Conservation (phyloP, 164 flowering plant species). For the Annona cherimola region DNA sequence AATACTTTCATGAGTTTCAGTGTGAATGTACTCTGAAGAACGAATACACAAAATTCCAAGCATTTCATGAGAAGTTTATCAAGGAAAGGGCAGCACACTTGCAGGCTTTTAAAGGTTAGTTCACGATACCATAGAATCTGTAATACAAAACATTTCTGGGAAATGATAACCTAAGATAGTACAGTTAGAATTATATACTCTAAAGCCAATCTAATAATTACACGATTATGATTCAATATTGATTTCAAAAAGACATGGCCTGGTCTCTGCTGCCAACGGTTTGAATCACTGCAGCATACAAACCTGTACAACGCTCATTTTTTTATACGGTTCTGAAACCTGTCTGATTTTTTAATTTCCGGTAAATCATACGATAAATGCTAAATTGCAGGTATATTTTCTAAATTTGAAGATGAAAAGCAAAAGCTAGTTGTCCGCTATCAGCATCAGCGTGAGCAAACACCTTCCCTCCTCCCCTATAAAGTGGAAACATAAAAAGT, state of each 20-base stretch:
- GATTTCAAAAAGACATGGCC: too few species aligned
- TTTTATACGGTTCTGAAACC: neutral
- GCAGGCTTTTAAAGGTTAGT: conserved; percentile 61
- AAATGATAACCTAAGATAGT: too few species aligned
- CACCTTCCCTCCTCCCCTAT: neutral
- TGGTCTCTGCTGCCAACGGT: neutral
- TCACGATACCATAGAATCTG: neutral
- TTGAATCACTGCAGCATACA: neutral
- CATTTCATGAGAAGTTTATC: conserved; percentile 56
- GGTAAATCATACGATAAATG: neutral
- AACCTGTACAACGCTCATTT: neutral
- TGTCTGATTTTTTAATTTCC: neutral
- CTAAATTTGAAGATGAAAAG: conserved; percentile 82
- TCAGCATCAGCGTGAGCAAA: conserved; percentile 72
- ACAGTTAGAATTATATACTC: too few species aligned
- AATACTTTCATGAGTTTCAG: conserved; percentile 32
- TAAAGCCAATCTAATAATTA: too few species aligned
- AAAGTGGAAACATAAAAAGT: neutral
- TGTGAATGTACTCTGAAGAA: conserved; percentile 68
- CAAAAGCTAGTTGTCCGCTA: conserved; percentile 59
- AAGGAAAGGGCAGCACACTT: conserved; percentile 66
- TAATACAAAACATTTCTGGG: neutral
- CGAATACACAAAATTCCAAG: conserved; percentile 68
- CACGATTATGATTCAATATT: too few species aligned
- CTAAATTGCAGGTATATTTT: conserved; percentile 52